Conservation (phyloP, 177 flowering plant species). For the Tripterygium wilfordii region DNA sequence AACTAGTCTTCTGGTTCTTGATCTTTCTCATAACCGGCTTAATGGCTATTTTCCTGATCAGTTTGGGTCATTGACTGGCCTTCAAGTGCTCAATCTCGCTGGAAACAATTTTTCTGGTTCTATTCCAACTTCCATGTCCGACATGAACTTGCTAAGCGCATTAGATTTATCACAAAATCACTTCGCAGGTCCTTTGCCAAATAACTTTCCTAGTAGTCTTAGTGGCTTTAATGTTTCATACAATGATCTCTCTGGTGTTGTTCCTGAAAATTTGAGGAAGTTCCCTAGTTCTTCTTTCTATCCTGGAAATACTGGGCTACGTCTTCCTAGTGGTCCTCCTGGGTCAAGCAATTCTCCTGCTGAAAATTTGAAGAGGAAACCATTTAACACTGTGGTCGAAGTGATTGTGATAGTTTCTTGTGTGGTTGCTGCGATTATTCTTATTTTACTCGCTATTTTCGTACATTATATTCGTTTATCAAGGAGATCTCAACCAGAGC, state of each 20-base stretch:
- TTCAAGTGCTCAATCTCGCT: conserved; percentile 63
- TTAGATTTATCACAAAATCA: conserved; percentile 74
- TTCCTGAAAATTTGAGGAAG: conserved; percentile 69
- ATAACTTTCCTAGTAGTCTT: conserved; percentile 53
- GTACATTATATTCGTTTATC: conserved; percentile 48
- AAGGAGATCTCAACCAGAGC: conserved; percentile 29
- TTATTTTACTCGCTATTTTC: conserved; percentile 62
- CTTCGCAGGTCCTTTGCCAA: conserved; percentile 76
- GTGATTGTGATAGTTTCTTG: conserved; percentile 61
- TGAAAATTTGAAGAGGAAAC: conserved; percentile 29
- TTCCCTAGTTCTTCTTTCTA: conserved; percentile 80
- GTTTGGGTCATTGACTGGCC: conserved; percentile 49
- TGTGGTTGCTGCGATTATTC: conserved; percentile 45
- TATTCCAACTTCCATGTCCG: conserved; percentile 58
- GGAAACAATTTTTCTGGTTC: conserved; percentile 77
- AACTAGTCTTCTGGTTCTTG: conserved; percentile 56
- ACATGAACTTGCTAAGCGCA: conserved; percentile 39
- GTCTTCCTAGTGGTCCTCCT: conserved; percentile 50
- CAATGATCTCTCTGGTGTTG: conserved; percentile 83
- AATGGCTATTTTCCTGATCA: conserved; percentile 64
- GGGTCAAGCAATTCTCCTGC: conserved; percentile 30
- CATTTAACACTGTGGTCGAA: conserved; percentile 49
- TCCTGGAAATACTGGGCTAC: conserved; percentile 68
- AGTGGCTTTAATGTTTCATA: conserved; percentile 70
- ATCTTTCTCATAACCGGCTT: conserved; percentile 73